Evolutionary conservation across 495 filamentous ascomycete genomes (phyloP).

Genomic region (Extremus antarcticus): DNA sequence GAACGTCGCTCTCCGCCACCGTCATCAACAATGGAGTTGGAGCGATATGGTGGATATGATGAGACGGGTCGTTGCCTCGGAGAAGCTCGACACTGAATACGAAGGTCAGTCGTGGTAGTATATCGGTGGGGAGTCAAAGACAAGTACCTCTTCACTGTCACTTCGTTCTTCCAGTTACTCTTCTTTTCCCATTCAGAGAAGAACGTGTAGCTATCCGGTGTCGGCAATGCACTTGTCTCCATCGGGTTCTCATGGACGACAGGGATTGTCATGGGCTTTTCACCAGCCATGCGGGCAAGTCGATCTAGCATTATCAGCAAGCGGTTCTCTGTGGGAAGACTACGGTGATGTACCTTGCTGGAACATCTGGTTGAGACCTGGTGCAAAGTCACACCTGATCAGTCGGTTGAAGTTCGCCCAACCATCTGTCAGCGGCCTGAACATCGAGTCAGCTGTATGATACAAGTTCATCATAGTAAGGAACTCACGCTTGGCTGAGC

Average conservation of each 20-base stretch:
- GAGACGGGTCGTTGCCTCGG: constrained; percentile 23
- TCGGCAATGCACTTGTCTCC: constrained; percentile 16
- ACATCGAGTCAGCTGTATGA: background rate
- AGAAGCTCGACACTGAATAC: constrained; percentile 18
- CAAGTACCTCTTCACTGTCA: constrained; percentile 23
- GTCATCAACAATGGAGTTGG: constrained; percentile 32
- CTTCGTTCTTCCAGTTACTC: constrained; percentile 25
- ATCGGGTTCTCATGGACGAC: constrained; percentile 19
- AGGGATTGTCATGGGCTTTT: constrained; percentile 8
- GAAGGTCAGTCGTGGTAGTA: too few species aligned
- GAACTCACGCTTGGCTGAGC: constrained; percentile 20
- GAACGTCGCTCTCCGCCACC: constrained; percentile 26
- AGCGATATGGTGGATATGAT: constrained; percentile 26
- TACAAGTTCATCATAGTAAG: background rate
- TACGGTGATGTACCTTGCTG: constrained; percentile 8
- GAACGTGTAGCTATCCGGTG: constrained; percentile 20
- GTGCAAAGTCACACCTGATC: constrained; percentile 12
- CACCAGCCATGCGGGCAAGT: constrained; percentile 10
- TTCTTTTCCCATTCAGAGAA: constrained; percentile 18
- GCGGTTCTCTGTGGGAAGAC: background rate
- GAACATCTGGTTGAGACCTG: constrained; percentile 11
- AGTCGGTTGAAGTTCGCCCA: constrained; percentile 19
- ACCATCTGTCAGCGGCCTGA: constrained; percentile 13
- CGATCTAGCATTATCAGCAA: constrained; percentile 11
- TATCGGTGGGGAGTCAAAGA: background rate